phyloP scores from a whole-genome alignment of 2,329 filamentous ascomycete genomes.

The Didymellaceae sp. region DNA sequence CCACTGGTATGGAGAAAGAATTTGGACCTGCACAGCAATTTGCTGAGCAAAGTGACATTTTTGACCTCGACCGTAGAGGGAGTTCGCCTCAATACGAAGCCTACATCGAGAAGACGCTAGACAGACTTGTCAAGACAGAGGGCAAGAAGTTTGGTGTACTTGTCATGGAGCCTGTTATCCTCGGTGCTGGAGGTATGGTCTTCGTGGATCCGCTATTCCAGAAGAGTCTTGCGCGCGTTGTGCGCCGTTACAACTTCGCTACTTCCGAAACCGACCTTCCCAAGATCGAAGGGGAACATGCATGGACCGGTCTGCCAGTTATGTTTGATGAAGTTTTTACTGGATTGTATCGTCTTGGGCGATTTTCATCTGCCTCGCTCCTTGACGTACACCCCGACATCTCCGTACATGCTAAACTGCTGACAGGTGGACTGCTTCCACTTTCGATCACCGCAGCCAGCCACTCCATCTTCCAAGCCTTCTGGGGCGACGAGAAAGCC shows the following conservation, averaged over 20 bases:
- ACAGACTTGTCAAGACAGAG: conserved; percentile 58
- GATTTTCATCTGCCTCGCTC: conserved; percentile 73
- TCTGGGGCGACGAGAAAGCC: conserved; percentile 74
- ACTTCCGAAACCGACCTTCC: conserved; percentile 9
- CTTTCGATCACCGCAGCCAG: conserved; percentile 79
- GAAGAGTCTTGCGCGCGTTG: conserved; percentile 69
- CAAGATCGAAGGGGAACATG: conserved; percentile 10
- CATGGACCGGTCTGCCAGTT: conserved; percentile 78
- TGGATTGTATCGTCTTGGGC: conserved; percentile 80
- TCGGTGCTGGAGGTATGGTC: conserved; percentile 85
- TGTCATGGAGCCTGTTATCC: conserved; percentile 79
- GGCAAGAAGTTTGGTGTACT: conserved; percentile 76
- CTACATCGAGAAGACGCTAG: conserved; percentile 65
- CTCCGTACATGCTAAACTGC: conserved; percentile 80
- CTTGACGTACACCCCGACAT: conserved; percentile 74
- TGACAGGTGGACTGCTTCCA: conserved; percentile 81
- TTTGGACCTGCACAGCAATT: conserved; percentile 53
- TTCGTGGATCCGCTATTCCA: conserved; percentile 87
- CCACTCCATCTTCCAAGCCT: conserved; percentile 73
- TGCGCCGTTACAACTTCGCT: conserved; percentile 67
- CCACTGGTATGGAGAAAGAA: conserved; percentile 55
- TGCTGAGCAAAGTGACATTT: conserved; percentile 41
- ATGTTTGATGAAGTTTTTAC: conserved; percentile 90
- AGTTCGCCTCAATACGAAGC: conserved; percentile 58
- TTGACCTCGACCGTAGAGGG: conserved; percentile 51